Percentiles rank a stretch among this genome's conserved stretches.
Conservation (phyloP, 1,139 yeast species). For the Suhomyces yuchorum region DNA sequence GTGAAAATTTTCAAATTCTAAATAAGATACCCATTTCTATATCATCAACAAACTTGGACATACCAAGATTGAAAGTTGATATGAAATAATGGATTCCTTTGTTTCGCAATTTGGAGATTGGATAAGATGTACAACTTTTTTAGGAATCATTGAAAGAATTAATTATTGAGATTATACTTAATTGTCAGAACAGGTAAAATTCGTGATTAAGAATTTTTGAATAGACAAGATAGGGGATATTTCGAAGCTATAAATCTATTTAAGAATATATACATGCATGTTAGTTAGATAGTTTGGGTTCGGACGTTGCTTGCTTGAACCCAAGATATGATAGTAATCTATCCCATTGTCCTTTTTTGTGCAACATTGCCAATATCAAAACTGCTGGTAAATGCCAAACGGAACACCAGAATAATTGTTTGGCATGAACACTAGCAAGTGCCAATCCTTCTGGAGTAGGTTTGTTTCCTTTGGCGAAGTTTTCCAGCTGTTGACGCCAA, state of each 20-base stretch:
- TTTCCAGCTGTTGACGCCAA: constrained; percentile 73
- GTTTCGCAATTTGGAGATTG: too few relatives aligned
- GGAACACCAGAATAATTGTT: constrained; percentile 89
- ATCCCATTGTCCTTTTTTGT: constrained; percentile 96
- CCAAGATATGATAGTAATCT: constrained; percentile 49
- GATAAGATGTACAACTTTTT: too few relatives aligned
- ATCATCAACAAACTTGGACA: too few relatives aligned
- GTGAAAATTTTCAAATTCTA: too few relatives aligned
- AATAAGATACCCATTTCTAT: too few relatives aligned
- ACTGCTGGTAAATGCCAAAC: constrained; percentile 94
- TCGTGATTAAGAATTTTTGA: too few relatives aligned
- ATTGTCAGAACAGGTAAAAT: too few relatives aligned
- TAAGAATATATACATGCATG: background rate
- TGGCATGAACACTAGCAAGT: constrained; percentile 67
- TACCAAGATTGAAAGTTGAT: too few relatives aligned
- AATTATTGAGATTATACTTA: too few relatives aligned
- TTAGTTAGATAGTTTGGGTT: background rate
- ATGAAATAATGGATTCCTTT: too few relatives aligned
- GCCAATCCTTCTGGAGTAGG: constrained; percentile 58
- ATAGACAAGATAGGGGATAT: background rate
- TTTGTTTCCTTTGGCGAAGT: constrained; percentile 43
- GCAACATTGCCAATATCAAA: constrained; percentile 86
- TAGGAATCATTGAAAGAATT: too few relatives aligned
- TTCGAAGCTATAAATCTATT: background rate
- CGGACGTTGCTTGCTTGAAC: constrained; percentile 5